Evolutionary conservation across 768 basidiomycete species (phyloP).

Genomic region (Xerocomellus amylosporus): DNA sequence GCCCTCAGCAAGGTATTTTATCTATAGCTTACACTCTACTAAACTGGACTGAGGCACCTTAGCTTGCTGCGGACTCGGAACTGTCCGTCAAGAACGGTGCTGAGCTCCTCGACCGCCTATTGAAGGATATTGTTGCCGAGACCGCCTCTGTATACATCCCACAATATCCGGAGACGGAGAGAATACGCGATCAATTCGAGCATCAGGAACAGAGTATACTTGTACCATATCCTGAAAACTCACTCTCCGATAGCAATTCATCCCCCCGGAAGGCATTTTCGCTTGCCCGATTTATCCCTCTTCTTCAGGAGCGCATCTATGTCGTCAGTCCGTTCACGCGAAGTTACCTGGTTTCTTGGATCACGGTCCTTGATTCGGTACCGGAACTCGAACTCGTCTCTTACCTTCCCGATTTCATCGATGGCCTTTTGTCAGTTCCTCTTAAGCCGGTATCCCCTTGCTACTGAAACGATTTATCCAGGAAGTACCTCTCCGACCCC

Average conservation of each 20-base stretch:
- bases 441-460: constrained; percentile 1
- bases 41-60: constrained; percentile 11
- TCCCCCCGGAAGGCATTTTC: constrained; percentile 81
- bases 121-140: constrained; percentile 97
- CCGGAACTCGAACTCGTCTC: constrained; percentile 95
- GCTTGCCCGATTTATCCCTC: constrained; percentile 89
- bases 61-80: constrained; percentile 97
- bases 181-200: constrained; percentile 46
- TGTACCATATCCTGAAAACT: constrained; percentile 59
- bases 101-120: constrained; percentile 91
- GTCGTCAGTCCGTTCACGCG: constrained; percentile 95
- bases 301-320: constrained; percentile 89
- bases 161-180: constrained; percentile 78
- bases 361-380: constrained; percentile 91
- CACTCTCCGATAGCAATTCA: constrained; percentile 21
- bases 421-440: constrained; percentile 77
- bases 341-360: constrained; percentile 97
- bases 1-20: constrained; percentile 85
- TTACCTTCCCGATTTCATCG: constrained; percentile 92
- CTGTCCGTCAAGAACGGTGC: constrained; percentile 97
- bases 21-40: not conserved
- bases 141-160: constrained; percentile 94
- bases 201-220: constrained; percentile 53
- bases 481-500: constrained; percentile 94
- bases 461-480: constrained; percentile 30